phyloP scores from a whole-genome alignment of 495 filamentous ascomycete species.

The Penicillium maclennaniae region DNA sequence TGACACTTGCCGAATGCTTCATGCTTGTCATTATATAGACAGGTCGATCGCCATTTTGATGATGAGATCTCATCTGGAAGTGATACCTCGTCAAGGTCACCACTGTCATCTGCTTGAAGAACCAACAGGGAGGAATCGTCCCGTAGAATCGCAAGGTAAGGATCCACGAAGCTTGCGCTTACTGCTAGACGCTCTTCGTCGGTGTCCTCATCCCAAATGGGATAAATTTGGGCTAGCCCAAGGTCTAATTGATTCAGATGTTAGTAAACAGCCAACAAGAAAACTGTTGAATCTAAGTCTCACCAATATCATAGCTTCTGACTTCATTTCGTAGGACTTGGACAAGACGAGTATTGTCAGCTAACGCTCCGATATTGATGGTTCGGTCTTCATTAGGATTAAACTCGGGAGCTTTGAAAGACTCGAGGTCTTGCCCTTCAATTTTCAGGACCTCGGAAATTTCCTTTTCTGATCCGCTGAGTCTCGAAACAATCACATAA shows the following conservation, averaged over 20 bases:
- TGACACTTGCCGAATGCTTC: constrained; percentile 48
- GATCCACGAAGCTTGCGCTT: constrained; percentile 81
- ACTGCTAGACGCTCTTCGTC: constrained; percentile 72
- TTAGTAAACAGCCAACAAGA: background rate
- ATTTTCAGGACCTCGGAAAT: constrained; percentile 37
- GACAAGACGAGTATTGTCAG: constrained; percentile 68
- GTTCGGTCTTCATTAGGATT: constrained; percentile 81
- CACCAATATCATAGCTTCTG: constrained; percentile 81
- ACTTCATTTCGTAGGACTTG: constrained; percentile 83
- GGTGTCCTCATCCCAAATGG: constrained; percentile 82
- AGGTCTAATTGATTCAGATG: constrained; percentile 55
- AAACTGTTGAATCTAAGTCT: constrained; percentile 23
- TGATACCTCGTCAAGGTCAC: constrained; percentile 82
- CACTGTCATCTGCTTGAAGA: constrained; percentile 68
- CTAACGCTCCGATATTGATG: constrained; percentile 74
- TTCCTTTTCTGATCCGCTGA: constrained; percentile 32
- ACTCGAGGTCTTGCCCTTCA: constrained; percentile 26
- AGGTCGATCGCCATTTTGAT: constrained; percentile 74
- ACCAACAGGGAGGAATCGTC: constrained; percentile 77
- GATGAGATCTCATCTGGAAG: constrained; percentile 48
- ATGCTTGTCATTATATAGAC: constrained; percentile 66
- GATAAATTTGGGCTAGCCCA: constrained; percentile 81
- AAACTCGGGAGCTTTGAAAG: constrained; percentile 63
- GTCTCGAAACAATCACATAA: constrained; percentile 39
- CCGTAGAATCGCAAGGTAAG: constrained; percentile 78